Percentiles rank a stretch among this genome's conserved stretches.
Conservation (phyloP, 1,139 yeast species). For the Pneumocystis sp. region DNA sequence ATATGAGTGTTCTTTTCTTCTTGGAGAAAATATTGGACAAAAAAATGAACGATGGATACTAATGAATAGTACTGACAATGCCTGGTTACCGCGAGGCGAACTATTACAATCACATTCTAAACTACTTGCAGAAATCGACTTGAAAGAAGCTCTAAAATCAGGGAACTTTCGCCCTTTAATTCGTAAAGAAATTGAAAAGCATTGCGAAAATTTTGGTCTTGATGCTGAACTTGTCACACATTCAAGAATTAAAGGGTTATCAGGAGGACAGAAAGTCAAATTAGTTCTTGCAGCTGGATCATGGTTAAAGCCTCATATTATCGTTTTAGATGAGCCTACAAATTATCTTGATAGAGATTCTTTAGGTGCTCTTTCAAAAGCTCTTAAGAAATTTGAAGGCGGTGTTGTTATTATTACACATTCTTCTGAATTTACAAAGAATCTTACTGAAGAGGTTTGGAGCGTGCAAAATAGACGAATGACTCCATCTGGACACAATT, state of each 20-base stretch:
- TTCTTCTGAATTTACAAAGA: conserved; percentile 99
- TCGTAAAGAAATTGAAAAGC: conserved; percentile 98
- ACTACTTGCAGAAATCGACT: conserved; percentile 99
- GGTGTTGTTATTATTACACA: conserved; percentile 99
- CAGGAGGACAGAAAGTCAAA: conserved; percentile 99
- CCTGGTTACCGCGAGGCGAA: conserved; percentile 99
- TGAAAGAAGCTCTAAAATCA: conserved; percentile 99
- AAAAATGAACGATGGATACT: conserved; percentile 99
- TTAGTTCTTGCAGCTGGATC: conserved; percentile 99
- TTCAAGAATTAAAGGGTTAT: conserved; percentile 99
- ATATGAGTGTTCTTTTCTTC: conserved; percentile 91
- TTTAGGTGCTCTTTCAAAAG: conserved; percentile 97
- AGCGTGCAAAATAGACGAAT: conserved; percentile 93
- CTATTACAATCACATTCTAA: conserved; percentile 95
- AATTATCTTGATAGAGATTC: conserved; percentile 99
- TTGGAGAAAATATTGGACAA: conserved; percentile 98
- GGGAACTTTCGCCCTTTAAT: conserved; percentile 99
- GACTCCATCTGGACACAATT: conserved; percentile 99
- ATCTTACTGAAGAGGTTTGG: conserved; percentile 99
- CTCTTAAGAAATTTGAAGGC: conserved; percentile 96
- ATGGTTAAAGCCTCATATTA: conserved; percentile 99
- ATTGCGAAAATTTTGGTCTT: conserved; percentile 96
- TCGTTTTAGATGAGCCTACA: conserved; percentile 76
- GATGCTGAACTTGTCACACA: conserved; percentile 98
- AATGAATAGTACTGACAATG: conserved; percentile 98